Evolutionary conservation across 352 stramenopile species (phyloP).

Genomic region (Phytophthora ohioensis): DNA sequence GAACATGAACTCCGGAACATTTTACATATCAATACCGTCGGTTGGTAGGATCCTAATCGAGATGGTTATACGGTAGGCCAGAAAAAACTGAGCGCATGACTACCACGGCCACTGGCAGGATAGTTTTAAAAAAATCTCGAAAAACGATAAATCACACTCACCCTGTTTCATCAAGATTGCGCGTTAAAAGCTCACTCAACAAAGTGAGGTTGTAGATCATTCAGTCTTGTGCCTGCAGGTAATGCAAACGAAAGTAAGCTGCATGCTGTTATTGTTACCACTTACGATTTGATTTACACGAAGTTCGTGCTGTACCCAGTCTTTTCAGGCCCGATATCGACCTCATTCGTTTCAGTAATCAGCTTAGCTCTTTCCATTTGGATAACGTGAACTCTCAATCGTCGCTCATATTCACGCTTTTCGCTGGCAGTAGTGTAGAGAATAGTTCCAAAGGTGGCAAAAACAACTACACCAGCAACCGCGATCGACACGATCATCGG

Average conservation of each 20-base stretch:
- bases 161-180: no score
- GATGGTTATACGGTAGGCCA: no score
- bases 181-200: neutral
- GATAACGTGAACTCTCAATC: slow-evolving; percentile 14
- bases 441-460: slow-evolving; percentile 14
- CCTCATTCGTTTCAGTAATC: neutral
- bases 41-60: no score
- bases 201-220: neutral
- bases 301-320: slow-evolving; percentile 22
- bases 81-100: no score
- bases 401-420: slow-evolving; percentile 4
- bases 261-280: neutral
- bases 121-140: no score
- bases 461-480: slow-evolving; percentile 11
- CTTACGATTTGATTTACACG: neutral
- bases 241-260: no score
- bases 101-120: no score
- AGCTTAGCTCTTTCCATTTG: slow-evolving; percentile 7
- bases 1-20: no score
- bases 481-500: slow-evolving; percentile 21
- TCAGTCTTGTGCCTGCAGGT: no score
- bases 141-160: no score
- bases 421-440: slow-evolving; percentile 9
- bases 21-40: no score
- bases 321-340: slow-evolving; percentile 2